Conservation (phyloP, 2,329 filamentous ascomycete species). For the Aspergillus quadricinctus region DNA sequence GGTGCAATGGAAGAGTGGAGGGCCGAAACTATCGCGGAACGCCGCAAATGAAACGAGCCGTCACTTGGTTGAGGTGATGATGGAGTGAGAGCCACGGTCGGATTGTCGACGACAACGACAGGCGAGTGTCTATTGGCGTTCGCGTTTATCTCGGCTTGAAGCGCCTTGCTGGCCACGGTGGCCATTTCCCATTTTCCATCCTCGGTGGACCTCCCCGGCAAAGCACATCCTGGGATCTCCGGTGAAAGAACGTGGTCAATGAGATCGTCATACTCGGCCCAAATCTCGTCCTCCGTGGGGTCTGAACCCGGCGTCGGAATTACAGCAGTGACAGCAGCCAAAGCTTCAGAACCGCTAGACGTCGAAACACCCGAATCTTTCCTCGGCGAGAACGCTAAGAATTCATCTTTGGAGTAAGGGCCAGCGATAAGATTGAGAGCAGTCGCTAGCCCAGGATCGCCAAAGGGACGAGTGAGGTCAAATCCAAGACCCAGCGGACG, state of each 20-base stretch:
- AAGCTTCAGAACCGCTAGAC: constrained; percentile 62
- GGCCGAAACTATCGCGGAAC: constrained; percentile 49
- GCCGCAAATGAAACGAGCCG: constrained; percentile 42
- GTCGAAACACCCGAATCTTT: constrained; percentile 66
- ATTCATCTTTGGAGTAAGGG: constrained; percentile 52
- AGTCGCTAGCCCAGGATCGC: constrained; percentile 27
- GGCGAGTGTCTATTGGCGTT: constrained; percentile 3
- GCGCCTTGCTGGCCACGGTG: constrained; percentile 34
- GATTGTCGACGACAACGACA: constrained; percentile 19
- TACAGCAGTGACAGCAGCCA: constrained; percentile 61
- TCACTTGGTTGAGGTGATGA: constrained; percentile 25
- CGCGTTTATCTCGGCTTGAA: constrained; percentile 34
- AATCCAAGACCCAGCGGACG: constrained; percentile 22
- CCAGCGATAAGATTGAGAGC: constrained; percentile 32
- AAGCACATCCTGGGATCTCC: constrained; percentile 22
- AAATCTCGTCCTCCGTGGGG: constrained; percentile 78
- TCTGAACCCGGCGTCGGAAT: constrained; percentile 60
- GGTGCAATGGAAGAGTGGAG: constrained; percentile 47
- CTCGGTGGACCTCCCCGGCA: constrained; percentile 10
- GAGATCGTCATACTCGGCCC: constrained; percentile 90
- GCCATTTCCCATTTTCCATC: constrained; percentile 33
- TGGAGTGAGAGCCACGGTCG: constrained; percentile 18
- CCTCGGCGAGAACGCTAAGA: constrained; percentile 67
- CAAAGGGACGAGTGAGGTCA: constrained; percentile 30
- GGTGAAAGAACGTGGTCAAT: constrained; percentile 64